Evolutionary conservation across 352 stramenopile genomes (phyloP).

Genomic region (Peronospora tabacina): DNA sequence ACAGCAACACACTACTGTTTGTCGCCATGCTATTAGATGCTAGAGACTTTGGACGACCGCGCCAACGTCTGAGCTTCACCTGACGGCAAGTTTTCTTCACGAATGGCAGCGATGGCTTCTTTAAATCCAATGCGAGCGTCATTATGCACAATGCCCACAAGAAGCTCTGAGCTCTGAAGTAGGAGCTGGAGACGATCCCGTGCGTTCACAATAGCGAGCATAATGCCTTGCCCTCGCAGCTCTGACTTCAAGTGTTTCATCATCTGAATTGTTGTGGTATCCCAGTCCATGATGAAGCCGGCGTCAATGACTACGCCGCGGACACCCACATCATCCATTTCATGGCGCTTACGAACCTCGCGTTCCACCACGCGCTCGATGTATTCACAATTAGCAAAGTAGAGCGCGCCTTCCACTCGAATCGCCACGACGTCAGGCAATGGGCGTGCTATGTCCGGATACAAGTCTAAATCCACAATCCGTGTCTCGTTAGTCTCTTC

Average conservation of each 20-base stretch:
- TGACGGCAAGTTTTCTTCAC: constrained; percentile 23
- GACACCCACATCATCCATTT: constrained; percentile 31
- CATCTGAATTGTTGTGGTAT: constrained; percentile 82
- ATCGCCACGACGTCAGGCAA: constrained; percentile 47
- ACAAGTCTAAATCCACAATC: constrained; percentile 36
- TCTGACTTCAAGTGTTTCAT: constrained; percentile 74
- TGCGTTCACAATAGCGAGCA: constrained; percentile 72
- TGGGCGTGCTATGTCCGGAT: constrained; percentile 14
- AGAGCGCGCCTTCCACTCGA: constrained; percentile 56
- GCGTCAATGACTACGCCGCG: constrained; percentile 65
- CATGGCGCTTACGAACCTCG: constrained; percentile 31
- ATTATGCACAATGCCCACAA: constrained; percentile 50
- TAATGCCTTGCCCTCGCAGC: constrained; percentile 45
- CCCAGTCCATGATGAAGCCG: constrained; percentile 75
- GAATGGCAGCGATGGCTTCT: constrained; percentile 57
- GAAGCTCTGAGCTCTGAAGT: constrained; percentile 56
- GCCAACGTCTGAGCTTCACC: constrained; percentile 18
- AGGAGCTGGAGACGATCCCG: constrained; percentile 56
- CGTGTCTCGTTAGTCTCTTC: constrained; percentile 31
- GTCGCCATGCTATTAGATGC: constrained; percentile 9
- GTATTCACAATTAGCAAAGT: constrained; percentile 66
- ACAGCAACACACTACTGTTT: constrained; percentile 1
- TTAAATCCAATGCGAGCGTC: constrained; percentile 56
- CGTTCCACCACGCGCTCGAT: constrained; percentile 49
- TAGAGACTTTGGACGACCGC: constrained; percentile 16